Evolutionary conservation across 2,329 filamentous ascomycete species (phyloP).

Genomic region (Stemphylium lycopersici): DNA sequence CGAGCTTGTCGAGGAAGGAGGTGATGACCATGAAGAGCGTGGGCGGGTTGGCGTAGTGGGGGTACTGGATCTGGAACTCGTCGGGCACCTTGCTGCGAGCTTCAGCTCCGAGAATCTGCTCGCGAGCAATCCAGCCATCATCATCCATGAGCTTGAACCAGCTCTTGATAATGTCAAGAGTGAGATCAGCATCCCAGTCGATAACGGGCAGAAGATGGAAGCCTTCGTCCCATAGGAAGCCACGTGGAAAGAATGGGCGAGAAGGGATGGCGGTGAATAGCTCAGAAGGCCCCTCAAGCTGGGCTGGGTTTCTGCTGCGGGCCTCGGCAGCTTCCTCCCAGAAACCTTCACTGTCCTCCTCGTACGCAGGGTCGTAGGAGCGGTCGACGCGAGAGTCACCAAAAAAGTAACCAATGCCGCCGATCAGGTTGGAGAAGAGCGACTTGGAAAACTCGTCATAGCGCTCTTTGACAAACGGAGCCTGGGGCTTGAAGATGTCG

Average conservation of each 20-base stretch:
- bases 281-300: conserved; percentile 80
- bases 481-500: conserved; percentile 72
- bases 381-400: conserved; percentile 88
- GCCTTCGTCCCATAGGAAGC: conserved; percentile 97
- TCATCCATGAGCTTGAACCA: conserved; percentile 98
- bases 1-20: conserved; percentile 79
- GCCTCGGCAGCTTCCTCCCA: conserved; percentile 91
- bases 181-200: conserved; percentile 91
- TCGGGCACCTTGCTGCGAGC: conserved; percentile 91
- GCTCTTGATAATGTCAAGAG: conserved; percentile 83
- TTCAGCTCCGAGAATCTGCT: conserved; percentile 91
- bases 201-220: conserved; percentile 91
- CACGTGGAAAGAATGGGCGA: conserved; percentile 91
- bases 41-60: conserved; percentile 95
- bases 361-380: conserved; percentile 89
- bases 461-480: conserved; percentile 75
- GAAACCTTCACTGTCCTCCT: conserved; percentile 93
- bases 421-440: conserved; percentile 92
- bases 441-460: conserved; percentile 83
- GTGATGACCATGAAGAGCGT: conserved; percentile 92
- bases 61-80: conserved; percentile 95
- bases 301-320: conserved; percentile 69
- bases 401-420: conserved; percentile 94
- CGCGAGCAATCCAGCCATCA: conserved; percentile 95
- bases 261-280: conserved; percentile 92